These are phyloP conservation scores for Metarhizium album DNA, from an alignment of 2,329 filamentous ascomycete genomes.

Conservation along the genomic window DNA sequence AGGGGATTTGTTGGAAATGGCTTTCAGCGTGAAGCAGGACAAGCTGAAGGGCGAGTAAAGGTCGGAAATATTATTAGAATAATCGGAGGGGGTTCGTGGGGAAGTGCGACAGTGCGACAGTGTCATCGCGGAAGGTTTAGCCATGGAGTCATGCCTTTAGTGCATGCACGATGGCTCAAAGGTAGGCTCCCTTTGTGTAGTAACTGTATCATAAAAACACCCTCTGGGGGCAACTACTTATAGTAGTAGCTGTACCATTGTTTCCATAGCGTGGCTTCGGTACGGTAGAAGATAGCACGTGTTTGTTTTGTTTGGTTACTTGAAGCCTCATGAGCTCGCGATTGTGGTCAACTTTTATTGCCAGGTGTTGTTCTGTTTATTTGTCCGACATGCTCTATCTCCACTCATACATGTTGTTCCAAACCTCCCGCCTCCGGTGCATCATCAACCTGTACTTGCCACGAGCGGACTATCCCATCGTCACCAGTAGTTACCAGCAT, in stretches of 20 bases:
- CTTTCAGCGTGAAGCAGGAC: conserved; percentile 54
- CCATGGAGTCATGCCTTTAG: neutral
- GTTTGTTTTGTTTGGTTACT: neutral
- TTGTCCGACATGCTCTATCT: neutral
- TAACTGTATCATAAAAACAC: conserved; percentile 9
- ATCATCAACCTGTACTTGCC: conserved; percentile 42
- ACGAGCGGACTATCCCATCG: conserved; percentile 78
- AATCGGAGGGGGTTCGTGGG: conserved; percentile 3
- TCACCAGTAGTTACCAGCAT: conserved; percentile 87
- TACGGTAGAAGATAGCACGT: conserved; percentile 6
- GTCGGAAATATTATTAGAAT: neutral
- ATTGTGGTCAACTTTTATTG: neutral
- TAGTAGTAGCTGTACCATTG: conserved; percentile 5
- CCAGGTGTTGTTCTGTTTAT: neutral
- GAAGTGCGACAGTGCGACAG: neutral
- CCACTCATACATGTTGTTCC: neutral
- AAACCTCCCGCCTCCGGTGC: neutral
- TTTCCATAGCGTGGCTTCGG: conserved; percentile 5
- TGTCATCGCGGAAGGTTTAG: neutral
- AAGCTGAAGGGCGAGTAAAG: conserved; percentile 57
- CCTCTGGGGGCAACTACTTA: neutral
- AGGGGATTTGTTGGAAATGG: conserved; percentile 62
- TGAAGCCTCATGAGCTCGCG: neutral
- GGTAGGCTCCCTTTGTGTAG: conserved; percentile 5
- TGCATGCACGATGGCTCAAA: neutral